Evolutionary conservation across 192 early-diverging fungal genomes (phyloP), one percentile per base, ranked within the genome.

Genomic region (Phlyctochytrium arcticum): DNA sequence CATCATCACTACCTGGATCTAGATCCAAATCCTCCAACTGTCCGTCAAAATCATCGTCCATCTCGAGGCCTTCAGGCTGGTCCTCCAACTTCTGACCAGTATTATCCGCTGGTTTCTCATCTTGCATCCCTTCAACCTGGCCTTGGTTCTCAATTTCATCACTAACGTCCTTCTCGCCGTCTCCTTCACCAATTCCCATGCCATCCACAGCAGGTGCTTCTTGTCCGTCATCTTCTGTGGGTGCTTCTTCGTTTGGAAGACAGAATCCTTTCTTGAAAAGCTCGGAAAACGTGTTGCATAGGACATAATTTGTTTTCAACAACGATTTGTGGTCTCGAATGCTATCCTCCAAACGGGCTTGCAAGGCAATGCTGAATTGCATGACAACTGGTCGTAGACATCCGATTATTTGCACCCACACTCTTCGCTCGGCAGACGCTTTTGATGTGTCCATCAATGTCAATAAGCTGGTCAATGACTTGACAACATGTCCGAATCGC

Each of bases 61-160:
- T 96, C 44, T 98, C 94, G 49, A 99, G 84, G 5, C 90, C 95
- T 51, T 94, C 84, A 42, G 96, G 89, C 55, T 93, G 89, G 36
- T 96, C 87, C 17, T 87, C 74, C 6, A 81, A 79, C 21, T 85
- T 77, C 42, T 74, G 61, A 7, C 67, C 61, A 21, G 60, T 58
- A 27, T 60, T 78, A 65, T 35, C 72, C 46, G 31, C 73, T n/a
- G 77, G 58, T 56, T 79, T 68, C 30, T 90, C 87, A 70, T 90
- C 88, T 69, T 93, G 82, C 30, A 91, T 80, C 12, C 92, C 97
- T 48, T 95, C 86, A 3, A 99, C 88, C 72, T 99, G 92, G 48
- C 94, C 95, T 73, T 97, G 89, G 75, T 96, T 87, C 64, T 98
- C 97, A 68, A 99, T 95, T 67, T 99, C 90, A 54, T 98, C 89